These are phyloP conservation scores for Monsonia emarginata DNA, from an alignment of 441 rosid species.

Conservation along the genomic window DNA sequence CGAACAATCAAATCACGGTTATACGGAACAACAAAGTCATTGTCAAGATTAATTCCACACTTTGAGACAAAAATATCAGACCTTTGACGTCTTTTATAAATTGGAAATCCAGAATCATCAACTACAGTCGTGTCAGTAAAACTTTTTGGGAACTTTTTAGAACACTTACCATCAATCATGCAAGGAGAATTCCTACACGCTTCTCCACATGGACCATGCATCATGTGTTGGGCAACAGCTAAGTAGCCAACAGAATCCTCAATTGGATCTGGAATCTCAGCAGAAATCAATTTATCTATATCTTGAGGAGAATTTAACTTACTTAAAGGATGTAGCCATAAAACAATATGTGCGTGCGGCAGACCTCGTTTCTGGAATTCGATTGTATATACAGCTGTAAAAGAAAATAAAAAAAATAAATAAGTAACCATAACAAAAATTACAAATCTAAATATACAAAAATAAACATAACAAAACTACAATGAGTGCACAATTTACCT, in stretches of 20 bases:
- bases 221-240: background rate
- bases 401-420: no score
- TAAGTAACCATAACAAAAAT: no score
- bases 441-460: no score
- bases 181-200: background rate
- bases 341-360: slow-evolving; percentile 14
- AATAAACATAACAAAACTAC: no score
- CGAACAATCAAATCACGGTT: background rate
- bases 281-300: slow-evolving; percentile 9
- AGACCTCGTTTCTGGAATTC: slow-evolving; percentile 12
- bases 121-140: background rate
- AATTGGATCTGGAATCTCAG: slow-evolving; percentile 9
- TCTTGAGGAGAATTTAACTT: background rate
- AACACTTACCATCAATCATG: background rate
- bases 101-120: background rate
- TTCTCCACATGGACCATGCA: slow-evolving; percentile 10
- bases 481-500: no score
- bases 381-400: slow-evolving; percentile 7
- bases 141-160: slow-evolving; percentile 4
- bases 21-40: slow-evolving; percentile 9
- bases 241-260: background rate
- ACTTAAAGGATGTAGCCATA: background rate
- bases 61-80: background rate
- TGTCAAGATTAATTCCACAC: background rate
- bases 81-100: background rate